Evolutionary conservation across 139 green algal species (phyloP).

Genomic region (Diplosphaera chodatii): DNA sequence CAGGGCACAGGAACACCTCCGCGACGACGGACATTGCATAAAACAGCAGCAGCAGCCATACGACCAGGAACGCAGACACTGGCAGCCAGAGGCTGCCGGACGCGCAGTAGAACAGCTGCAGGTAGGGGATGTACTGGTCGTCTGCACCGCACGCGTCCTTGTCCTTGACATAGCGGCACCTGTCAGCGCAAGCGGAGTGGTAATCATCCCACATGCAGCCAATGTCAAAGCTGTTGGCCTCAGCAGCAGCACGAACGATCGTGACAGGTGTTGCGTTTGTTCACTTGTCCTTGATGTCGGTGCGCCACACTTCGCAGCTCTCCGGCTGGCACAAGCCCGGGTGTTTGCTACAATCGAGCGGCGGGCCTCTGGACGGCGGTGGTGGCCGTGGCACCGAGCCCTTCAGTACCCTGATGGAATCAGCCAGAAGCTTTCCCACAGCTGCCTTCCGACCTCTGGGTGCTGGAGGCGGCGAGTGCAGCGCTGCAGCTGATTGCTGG

Average conservation of each 20-base stretch:
- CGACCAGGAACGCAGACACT: constrained; percentile 9
- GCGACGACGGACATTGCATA: constrained; percentile 25
- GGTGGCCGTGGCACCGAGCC: neutral
- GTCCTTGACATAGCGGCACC: constrained; percentile 25
- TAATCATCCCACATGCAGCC: too few species aligned
- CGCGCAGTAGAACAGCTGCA: constrained; percentile 26
- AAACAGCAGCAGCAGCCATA: constrained; percentile 36
- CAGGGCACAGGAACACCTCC: constrained; percentile 33
- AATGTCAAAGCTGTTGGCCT: too few species aligned
- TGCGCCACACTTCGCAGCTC: neutral
- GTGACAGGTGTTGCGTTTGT: too few species aligned
- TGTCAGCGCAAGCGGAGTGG: too few species aligned
- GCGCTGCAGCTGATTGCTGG: too few species aligned
- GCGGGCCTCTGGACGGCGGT: too few species aligned
- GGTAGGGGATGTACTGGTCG: constrained; percentile 27
- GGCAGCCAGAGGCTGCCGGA: constrained; percentile 1
- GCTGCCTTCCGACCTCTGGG: too few species aligned
- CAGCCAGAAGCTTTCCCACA: neutral
- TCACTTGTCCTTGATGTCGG: neutral
- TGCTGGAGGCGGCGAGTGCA: too few species aligned
- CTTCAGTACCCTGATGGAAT: neutral
- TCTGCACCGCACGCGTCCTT: constrained; percentile 24
- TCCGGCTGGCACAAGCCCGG: neutral
- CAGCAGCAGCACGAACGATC: too few species aligned
- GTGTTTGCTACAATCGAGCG: neutral